Base-by-base conservation (phyloP, 1,284 basidiomycete genomes). In the Pholiota adiposa region DNA sequence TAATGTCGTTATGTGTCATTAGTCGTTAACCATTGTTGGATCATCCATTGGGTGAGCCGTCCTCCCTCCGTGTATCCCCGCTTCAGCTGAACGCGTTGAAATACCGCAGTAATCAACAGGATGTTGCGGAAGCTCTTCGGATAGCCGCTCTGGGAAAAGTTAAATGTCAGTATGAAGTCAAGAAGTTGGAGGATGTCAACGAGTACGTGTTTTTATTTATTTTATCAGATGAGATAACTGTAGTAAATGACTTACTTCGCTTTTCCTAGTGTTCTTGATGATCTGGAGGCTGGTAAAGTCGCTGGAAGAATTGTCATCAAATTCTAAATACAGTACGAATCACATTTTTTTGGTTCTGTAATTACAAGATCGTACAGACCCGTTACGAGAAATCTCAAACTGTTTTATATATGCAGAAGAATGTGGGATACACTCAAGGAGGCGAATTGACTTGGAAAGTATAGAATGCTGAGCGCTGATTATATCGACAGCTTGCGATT, bases 121-220 rank as follows among this genome's bases (percentile, higher is more conserved):
- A 92, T 64, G 81, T 82, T 18, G 74, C 81, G 41, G 89, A 92
- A 70, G 85, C 88, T 2, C 74, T 92, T 27, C 79, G 81, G 14
- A 77, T 92, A 57, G 89, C 84, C 8, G 85, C 85, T 0, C 72
- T 75, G 12, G 88, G 88, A 6, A 86, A 88, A 64, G 86, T 92
- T 52, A 82, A 79, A 70, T 84, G 82, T 62, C 76, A 79, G 50
- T 82, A 79, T 65, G 75, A 79, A 61, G 69, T 83, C 23, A 75
- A 77, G 62, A 73, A 75, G 3, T 74, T 89, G 49, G 75, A 76
- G 5, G 79, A 83, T 46, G 69, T 90, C 54, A 82, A 84, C 59
- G 63, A 69, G 80, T 84, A 60, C 48, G 78, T 3, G 12, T 38
- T n/a, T n/a, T n/a, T n/a, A n/a, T n/a, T n/a, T n/a, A n/a, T n/a